A percentile compares a stretch with the other conserved stretches of the same genome.
Conservation (phyloP, 2,329 filamentous ascomycete species). For the Chaetomium sp. region DNA sequence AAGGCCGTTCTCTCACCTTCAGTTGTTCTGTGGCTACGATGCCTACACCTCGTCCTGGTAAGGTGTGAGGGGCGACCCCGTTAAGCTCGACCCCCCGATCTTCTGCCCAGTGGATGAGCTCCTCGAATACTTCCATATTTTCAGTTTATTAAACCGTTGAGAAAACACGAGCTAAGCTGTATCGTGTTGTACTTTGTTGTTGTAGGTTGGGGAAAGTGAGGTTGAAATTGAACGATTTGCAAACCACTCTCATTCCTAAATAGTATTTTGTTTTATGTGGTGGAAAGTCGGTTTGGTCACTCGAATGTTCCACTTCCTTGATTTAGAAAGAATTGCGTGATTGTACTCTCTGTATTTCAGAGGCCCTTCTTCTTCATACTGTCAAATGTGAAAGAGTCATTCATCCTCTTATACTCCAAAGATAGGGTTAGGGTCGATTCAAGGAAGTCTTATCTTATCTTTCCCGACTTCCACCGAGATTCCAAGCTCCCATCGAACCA, state of each 20-base stretch:
- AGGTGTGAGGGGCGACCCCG: constrained; percentile 65
- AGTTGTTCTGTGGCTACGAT: constrained; percentile 70
- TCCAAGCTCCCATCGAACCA: constrained; percentile 32
- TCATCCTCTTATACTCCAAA: not conserved
- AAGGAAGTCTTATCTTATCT: constrained; percentile 15
- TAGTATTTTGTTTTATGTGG: not conserved
- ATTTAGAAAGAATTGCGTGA: not conserved
- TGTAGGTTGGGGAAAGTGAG: not conserved
- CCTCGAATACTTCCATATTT: constrained; percentile 40
- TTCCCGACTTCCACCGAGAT: constrained; percentile 18
- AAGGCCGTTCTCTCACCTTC: constrained; percentile 51
- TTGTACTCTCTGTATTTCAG: not conserved
- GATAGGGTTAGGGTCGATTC: constrained; percentile 13
- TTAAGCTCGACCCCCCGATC: constrained; percentile 66
- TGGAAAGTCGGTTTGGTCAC: not conserved
- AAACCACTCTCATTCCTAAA: not conserved
- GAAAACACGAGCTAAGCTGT: not conserved
- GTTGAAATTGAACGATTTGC: not conserved
- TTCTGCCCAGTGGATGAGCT: constrained; percentile 69
- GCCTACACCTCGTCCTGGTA: constrained; percentile 75
- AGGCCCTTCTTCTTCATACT: not conserved
- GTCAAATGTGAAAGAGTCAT: not conserved
- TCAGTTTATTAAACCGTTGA: not conserved
- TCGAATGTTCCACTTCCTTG: not conserved
- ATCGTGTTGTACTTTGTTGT: not conserved